Conservation (phyloP, 805 yeast species). For the Vanderwaltozyma verrucispora region DNA sequence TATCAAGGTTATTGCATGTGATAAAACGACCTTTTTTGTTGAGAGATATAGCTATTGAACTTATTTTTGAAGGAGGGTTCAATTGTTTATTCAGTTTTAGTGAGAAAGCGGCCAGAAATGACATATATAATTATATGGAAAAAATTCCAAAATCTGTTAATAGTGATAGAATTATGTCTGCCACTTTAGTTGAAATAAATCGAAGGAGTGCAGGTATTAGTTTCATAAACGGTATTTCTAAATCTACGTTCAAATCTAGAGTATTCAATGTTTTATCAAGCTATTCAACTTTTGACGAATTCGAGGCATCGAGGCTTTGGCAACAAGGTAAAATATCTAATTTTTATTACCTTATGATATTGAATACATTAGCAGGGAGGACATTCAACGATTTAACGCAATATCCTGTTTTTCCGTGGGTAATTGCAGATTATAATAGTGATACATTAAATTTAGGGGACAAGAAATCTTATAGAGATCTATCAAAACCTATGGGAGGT, state of each 20-base stretch:
- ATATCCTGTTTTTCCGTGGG: slow-evolving; percentile 90
- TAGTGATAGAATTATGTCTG: slow-evolving; percentile 44
- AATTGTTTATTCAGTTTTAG: slow-evolving; percentile 59
- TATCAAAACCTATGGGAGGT: slow-evolving; percentile 88
- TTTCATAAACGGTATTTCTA: slow-evolving; percentile 25
- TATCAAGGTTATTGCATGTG: slow-evolving; percentile 48
- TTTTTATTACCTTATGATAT: slow-evolving; percentile 67
- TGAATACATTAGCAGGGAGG: slow-evolving; percentile 80
- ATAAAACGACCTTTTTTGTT: slow-evolving; percentile 68
- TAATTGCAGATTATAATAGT: slow-evolving; percentile 71
- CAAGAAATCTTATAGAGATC: slow-evolving; percentile 57
- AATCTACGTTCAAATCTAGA: slow-evolving; percentile 32
- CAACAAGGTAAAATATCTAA: slow-evolving; percentile 68
- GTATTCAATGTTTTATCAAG: slow-evolving; percentile 33
- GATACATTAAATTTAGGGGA: slow-evolving; percentile 54
- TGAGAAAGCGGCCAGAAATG: slow-evolving; percentile 44
- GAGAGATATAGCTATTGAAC: slow-evolving; percentile 72
- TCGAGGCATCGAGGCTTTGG: slow-evolving; percentile 62
- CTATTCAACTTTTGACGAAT: slow-evolving; percentile 10
- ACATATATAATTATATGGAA: slow-evolving; percentile 40
- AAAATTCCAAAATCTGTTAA: slow-evolving; percentile 39
- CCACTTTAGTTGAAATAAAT: slow-evolving; percentile 41
- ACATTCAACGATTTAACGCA: slow-evolving; percentile 85
- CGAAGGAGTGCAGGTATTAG: slow-evolving; percentile 26
- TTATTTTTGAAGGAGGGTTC: slow-evolving; percentile 64